A percentile compares a stretch with the other conserved stretches of the same genome.
Evolutionary conservation across 2,329 filamentous ascomycete genomes (phyloP).

Genomic region (Penicillium sclerotigenum): DNA sequence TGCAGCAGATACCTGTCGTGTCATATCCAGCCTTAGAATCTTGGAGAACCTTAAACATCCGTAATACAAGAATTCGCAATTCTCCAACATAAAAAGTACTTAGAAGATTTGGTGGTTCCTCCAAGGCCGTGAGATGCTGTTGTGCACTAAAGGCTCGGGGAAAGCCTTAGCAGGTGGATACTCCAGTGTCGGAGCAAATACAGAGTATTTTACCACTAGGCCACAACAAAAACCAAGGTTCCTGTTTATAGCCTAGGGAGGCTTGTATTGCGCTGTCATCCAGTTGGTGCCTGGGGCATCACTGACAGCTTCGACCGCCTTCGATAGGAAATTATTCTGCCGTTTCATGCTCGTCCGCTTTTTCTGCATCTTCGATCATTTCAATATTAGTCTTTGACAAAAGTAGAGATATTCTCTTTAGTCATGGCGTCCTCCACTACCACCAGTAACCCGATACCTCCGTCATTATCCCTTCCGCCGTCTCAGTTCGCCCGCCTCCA

Average conservation of each 20-base stretch:
- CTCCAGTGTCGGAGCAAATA: too few species aligned
- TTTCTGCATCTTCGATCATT: slow-evolving; percentile 12
- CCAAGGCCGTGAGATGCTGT: background rate
- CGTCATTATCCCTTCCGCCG: slow-evolving; percentile 58
- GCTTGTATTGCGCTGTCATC: too few species aligned
- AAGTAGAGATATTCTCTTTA: background rate
- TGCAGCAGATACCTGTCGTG: background rate
- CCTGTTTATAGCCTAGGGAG: too few species aligned
- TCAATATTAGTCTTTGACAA: background rate
- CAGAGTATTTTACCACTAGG: too few species aligned
- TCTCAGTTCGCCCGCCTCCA: slow-evolving; percentile 79
- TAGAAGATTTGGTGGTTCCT: background rate
- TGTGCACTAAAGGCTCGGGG: background rate
- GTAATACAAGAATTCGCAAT: background rate
- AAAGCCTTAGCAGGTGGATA: background rate
- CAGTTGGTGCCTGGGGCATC: slow-evolving; percentile 7
- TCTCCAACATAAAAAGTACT: background rate
- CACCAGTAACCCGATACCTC: slow-evolving; percentile 28
- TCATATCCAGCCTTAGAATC: background rate
- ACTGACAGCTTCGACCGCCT: slow-evolving; percentile 18
- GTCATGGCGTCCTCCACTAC: slow-evolving; percentile 25
- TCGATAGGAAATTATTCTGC: slow-evolving; percentile 27
- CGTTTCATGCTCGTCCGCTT: slow-evolving; percentile 16
- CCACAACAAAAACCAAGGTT: too few species aligned
- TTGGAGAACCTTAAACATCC: background rate